phyloP scores from a whole-genome alignment of 2,329 filamentous ascomycete species.

The Penicillium sp. region DNA sequence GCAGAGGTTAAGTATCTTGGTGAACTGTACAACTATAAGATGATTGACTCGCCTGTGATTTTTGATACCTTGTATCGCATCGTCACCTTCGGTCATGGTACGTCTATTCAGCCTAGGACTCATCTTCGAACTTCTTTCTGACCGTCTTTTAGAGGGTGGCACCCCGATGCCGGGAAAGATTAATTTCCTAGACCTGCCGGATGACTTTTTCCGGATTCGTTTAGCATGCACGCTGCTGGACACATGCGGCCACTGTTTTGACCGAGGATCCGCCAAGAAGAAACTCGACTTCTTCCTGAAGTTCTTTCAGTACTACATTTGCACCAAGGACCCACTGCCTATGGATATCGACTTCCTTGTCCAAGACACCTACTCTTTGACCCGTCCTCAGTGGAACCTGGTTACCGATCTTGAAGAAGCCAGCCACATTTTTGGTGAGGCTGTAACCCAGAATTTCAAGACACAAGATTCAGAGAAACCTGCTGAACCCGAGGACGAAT shows the following conservation, averaged over 20 bases:
- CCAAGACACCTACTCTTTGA: conserved; percentile 84
- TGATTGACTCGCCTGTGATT: conserved; percentile 92
- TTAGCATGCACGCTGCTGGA: conserved; percentile 88
- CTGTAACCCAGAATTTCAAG: conserved; percentile 90
- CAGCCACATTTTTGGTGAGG: conserved; percentile 78
- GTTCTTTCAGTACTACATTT: conserved; percentile 96
- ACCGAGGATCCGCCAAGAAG: conserved; percentile 89
- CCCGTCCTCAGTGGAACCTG: conserved; percentile 91
- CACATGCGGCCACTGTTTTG: conserved; percentile 95
- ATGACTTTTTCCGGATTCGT: conserved; percentile 95
- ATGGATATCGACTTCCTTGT: conserved; percentile 98
- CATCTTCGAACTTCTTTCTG: background rate
- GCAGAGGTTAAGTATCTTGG: conserved; percentile 96
- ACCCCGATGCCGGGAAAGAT: conserved; percentile 78
- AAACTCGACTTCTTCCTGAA: conserved; percentile 97
- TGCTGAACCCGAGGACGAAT: conserved; percentile 73
- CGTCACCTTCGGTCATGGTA: conserved; percentile 85
- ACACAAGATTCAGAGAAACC: conserved; percentile 71
- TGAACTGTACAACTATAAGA: conserved; percentile 96
- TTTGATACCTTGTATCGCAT: conserved; percentile 96
- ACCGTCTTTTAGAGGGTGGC: conserved; percentile 63
- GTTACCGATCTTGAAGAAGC: conserved; percentile 82
- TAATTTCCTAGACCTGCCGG: conserved; percentile 81
- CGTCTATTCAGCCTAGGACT: conserved; percentile 29
- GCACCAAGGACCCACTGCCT: conserved; percentile 84